Conservation (phyloP, 2,329 filamentous ascomycete species). For the Fusarium agapanthi region DNA sequence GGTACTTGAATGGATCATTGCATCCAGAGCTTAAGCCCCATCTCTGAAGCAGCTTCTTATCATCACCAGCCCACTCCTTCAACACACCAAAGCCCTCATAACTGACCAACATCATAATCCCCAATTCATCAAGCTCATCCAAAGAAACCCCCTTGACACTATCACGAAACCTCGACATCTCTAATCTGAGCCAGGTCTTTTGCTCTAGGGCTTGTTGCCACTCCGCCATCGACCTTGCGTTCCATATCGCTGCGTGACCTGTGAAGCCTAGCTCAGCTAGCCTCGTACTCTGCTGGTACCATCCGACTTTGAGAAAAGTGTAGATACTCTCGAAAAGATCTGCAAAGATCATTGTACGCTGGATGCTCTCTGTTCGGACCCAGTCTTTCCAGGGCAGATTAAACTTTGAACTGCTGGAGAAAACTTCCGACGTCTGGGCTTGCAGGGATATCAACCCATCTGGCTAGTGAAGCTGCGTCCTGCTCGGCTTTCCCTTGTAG, state of each 20-base stretch:
- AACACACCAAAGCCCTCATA: not conserved
- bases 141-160: not conserved
- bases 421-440: fast-evolving
- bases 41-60: fast-evolving
- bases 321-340: not conserved
- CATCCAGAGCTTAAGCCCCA: not conserved
- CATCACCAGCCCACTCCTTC: not conserved
- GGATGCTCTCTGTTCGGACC: not conserved
- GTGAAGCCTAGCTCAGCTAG: not conserved
- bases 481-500: fast-evolving
- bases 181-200: fast-evolving
- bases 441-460: not conserved
- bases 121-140: not conserved
- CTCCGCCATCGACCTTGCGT: fast-evolving
- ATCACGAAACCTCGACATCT: fast-evolving
- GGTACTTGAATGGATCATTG: not conserved
- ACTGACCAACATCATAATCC: not conserved
- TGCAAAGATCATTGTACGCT: not conserved
- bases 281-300: not conserved
- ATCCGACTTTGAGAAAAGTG: not conserved
- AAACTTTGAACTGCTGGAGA: fast-evolving
- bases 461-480: fast-evolving
- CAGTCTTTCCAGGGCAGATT: fast-evolving
- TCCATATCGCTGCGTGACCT: fast-evolving
- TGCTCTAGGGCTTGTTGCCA: not conserved